Base-by-base conservation (phyloP, 1,284 basidiomycete genomes). In the Boletus semigastroideus region DNA sequence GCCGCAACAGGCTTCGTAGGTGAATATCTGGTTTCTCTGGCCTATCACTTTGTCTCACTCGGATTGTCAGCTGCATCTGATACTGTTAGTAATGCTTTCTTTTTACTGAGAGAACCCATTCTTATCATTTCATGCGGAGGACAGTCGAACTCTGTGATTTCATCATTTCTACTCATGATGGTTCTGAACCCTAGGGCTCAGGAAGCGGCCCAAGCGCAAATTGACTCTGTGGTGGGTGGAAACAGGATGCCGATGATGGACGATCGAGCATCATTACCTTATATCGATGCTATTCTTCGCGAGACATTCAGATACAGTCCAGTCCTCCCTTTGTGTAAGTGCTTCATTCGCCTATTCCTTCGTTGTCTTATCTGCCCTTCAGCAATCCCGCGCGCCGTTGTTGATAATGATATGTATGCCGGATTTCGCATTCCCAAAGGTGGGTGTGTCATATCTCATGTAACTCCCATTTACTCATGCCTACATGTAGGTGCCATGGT, bases 341-440 rank as follows among this genome's bases (percentile, higher is more conserved):
- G 9, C 12, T 7, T 14, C 10, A 17, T 25, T 9, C 11, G 20
- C 31, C 19, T 17, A 22, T 28, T 31, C 14, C 2, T 36, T 14
- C 6, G 28, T 19, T 43, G 10, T 43, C 14, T 27, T 22, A 4
- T 33, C 30, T 19, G 10, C 20, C 20, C 2, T 25, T 28, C 34
- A 66, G 65, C 59, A 2, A 20, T 66, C 4, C 61, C 63, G 5
- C 63, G 53, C 37, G 43, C 59, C 36, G 49, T 42, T 10, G 47
- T 60, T 8, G 42, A 62, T 1, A 62, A 67, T 4, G 65, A 64
- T 12, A 27, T 64, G 1, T 64, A 66, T 36, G 49, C 34, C 5
- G 63, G 60, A 36, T 62, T 42, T 27, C 45, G n/a, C 12, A 67
- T 65, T 22, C 61, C 61, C 3, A 64, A 58, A 36, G 64, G 61